Evolutionary conservation across 2,329 filamentous ascomycete species (phyloP), one percentile per base, ranked within the genome.

Genomic region (Phyllosticta citrichinensis): DNA sequence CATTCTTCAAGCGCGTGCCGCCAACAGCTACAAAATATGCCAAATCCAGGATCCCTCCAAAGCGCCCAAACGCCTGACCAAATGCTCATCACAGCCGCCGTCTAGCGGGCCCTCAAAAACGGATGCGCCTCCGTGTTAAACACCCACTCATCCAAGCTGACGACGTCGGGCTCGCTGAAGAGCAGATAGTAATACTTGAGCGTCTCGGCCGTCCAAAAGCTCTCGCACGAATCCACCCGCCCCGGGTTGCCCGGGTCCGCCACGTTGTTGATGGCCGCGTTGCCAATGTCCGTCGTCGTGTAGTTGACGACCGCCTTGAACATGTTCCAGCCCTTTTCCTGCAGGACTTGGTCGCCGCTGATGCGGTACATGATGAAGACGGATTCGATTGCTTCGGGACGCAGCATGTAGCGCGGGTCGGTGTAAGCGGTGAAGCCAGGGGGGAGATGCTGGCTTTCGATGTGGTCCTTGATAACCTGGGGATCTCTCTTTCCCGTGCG

Each of bases 141-240:
- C 50, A 89, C 84, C 70, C 79, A 89, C 9, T 88, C 81, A 70
- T 91, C 87, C 68, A 90, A 71, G 67, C 79, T 87, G 51, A 88
- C 76, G 30, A 85, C 66, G n/a, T 81, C 78, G 0, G 87, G 86
- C 61, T 85, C 81, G 22, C 84, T 84, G 71, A 89, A 96, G 56
- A 96, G 79, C 61, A 96, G 73, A 71, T 91, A 96, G 66, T 94
- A 96, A 70, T 96, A 96, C 78, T 96, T 97, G 67, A 96, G 77
- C 51, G 91, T 96, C 79, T 96, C 91, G 3, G 88, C 88, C 63
- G 91, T 79, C 40, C 91, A 96, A 74, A 95, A 96, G 69, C 88
- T 92, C 76, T 96, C 71, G 53, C 71, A 73, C 55, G 67, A 63
- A 40, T 74, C 70, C 50, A 62, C 56, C 61, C 52, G 52, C 19